Base-by-base conservation (phyloP, 129 eudicot genomes). In the Centella asiatica region DNA sequence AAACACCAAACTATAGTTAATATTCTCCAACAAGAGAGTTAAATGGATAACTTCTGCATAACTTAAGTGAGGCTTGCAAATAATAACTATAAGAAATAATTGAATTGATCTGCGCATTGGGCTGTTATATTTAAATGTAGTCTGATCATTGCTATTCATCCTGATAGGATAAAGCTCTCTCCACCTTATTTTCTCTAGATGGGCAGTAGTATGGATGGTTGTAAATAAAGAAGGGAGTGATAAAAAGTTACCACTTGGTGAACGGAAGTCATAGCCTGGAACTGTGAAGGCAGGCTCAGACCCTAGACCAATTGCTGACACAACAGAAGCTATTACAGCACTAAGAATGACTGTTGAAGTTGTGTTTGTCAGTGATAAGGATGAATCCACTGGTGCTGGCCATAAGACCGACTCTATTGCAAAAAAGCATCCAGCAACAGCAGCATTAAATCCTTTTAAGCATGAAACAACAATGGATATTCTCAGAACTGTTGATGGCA, bases 261-360 rank as follows among this genome's bases (percentile, higher is more conserved):
- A 86, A 66, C 89, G 97, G 67, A 90, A 90, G 73, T 90, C 97
- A 68, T 86, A 90, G 59, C 63, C 70, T 51, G 97, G 95, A 61
- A 90, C 87, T 23, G 69, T 80, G 66, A 90, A 90, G 56, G 97
- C 89, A 17, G 97, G 97, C 70, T 90, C 85, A 76, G 95, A 81
- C 53, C 97, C 97, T 67, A 90, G 85, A 78, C 97, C 97, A 55
- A 90, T 77, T 79, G 83, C 95, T 49, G 95, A 83, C 33, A 90
- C 75, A 25, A 90, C 95, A 32, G 95, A 86, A 64, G 97, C 97
- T 65, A 86, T 90, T 17, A 90, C 97, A 69, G 97, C 87, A 75
- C 97, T 90, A 46, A 90, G 90, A 76, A 90, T 90, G 69, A 90
- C 97, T 68, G 84, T 86, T 27, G 97, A 90, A 72, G 97, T 90